Evolutionary conservation across 441 rosid genomes (phyloP).

Genomic region (Flueggea neowawraea): DNA sequence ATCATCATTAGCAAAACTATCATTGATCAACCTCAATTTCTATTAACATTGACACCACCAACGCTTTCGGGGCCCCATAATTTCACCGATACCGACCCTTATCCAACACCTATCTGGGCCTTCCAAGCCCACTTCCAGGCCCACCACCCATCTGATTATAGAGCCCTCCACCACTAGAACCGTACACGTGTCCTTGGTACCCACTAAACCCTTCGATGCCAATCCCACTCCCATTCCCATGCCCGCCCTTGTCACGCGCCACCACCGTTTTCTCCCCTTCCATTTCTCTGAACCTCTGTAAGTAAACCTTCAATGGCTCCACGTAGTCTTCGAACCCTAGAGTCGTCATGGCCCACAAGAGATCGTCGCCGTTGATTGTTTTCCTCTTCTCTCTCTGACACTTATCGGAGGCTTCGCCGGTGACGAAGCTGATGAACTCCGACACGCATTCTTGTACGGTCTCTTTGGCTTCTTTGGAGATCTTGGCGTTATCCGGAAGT

Average conservation of each 20-base stretch:
- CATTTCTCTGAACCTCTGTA: slow-evolving; percentile 45
- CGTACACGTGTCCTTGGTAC: slow-evolving; percentile 1
- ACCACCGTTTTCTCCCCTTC: slow-evolving; percentile 37
- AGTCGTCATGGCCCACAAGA: slow-evolving; percentile 54
- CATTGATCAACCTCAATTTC: too few relatives aligned
- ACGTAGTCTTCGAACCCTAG: slow-evolving; percentile 47
- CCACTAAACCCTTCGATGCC: neutral
- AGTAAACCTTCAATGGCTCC: slow-evolving; percentile 37
- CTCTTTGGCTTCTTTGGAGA: slow-evolving; percentile 52
- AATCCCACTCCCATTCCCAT: neutral
- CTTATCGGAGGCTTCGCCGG: slow-evolving; percentile 53
- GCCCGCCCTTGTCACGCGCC: neutral
- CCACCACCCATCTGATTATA: slow-evolving; percentile 1
- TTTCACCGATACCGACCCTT: too few relatives aligned
- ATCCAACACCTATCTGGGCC: neutral
- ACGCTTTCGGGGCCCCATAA: too few relatives aligned
- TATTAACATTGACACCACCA: too few relatives aligned
- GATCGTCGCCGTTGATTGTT: slow-evolving; percentile 50
- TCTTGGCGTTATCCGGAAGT: slow-evolving; percentile 46
- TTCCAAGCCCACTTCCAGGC: neutral
- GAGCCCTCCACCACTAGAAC: neutral
- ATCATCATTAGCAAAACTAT: too few relatives aligned
- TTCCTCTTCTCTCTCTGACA: slow-evolving; percentile 45
- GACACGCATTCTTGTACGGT: slow-evolving; percentile 55
- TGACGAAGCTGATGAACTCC: slow-evolving; percentile 52